phyloP scores from a whole-genome alignment of 1,139 yeast genomes.

The Candida gigantensis region DNA sequence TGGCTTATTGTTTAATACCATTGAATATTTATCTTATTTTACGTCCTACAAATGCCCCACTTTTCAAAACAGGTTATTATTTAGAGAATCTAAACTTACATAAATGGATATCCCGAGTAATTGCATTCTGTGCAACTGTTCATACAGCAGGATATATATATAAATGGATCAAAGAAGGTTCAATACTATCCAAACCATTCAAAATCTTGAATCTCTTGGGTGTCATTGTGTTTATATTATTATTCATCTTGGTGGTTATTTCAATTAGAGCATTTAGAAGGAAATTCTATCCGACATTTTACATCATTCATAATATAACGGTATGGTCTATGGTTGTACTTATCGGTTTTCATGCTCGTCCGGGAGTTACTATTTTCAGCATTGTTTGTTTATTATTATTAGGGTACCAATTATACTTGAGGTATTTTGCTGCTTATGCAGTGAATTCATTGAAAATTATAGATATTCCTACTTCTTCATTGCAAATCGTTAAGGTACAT shows the following conservation, averaged over 20 bases:
- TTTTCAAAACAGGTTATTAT: conserved; percentile 57
- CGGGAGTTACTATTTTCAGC: conserved; percentile 34
- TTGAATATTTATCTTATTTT: conserved; percentile 60
- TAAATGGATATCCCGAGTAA: conserved; percentile 77
- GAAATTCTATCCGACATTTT: conserved; percentile 32
- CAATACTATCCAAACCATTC: conserved; percentile 38
- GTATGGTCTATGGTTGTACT: conserved; percentile 30
- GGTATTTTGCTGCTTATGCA: conserved; percentile 17
- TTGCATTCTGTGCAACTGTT: conserved; percentile 48
- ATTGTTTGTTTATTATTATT: conserved; percentile 23
- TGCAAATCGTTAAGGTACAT: conserved; percentile 27
- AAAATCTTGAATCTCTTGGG: conserved; percentile 62
- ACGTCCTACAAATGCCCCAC: conserved; percentile 45
- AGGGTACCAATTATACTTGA: conserved; percentile 25
- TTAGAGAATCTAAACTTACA: conserved; percentile 61
- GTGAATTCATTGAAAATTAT: conserved; percentile 15
- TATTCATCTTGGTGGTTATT: conserved; percentile 47
- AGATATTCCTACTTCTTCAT: conserved; percentile 18
- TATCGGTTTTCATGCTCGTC: conserved; percentile 45
- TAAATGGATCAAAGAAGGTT: conserved; percentile 45
- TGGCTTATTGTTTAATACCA: conserved; percentile 68
- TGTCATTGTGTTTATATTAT: conserved; percentile 47
- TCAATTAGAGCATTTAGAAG: conserved; percentile 46
- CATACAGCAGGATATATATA: conserved; percentile 62
- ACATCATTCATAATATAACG: conserved; percentile 35